Evolutionary conservation across 192 early-diverging fungal genomes (phyloP).

Genomic region (Gryganskiella cystojenkinii): DNA sequence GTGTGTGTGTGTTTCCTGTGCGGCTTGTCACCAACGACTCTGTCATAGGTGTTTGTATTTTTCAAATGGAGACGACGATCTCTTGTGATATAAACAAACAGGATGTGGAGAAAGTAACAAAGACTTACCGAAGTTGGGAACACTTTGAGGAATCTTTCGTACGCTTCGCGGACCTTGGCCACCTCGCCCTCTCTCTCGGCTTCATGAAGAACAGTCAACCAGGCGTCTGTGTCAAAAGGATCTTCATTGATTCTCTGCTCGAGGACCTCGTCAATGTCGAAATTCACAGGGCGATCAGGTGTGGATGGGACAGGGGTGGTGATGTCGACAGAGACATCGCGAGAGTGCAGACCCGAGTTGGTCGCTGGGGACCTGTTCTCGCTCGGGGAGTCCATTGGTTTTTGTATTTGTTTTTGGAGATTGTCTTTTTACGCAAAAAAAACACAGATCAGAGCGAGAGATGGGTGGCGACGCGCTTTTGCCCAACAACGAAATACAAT

Average conservation of each 20-base stretch:
- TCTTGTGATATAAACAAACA: too few species aligned
- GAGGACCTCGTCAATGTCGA: conserved; percentile 8
- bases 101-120: background rate
- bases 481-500: too few species aligned
- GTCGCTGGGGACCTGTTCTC: conserved; percentile 25
- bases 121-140: conserved; percentile 86
- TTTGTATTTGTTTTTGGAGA: too few species aligned
- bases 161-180: conserved; percentile 68
- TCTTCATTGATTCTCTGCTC: conserved; percentile 66
- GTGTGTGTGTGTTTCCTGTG: too few species aligned
- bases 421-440: background rate
- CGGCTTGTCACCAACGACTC: too few species aligned
- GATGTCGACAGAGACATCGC: conserved; percentile 27
- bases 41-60: too few species aligned
- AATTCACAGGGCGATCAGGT: conserved; percentile 12
- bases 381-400: conserved; percentile 43
- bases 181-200: conserved; percentile 67
- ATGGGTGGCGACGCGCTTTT: too few species aligned
- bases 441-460: background rate
- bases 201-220: conserved; percentile 71
- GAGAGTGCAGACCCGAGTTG: conserved; percentile 24
- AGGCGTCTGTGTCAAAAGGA: conserved; percentile 72
- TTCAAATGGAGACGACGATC: too few species aligned
- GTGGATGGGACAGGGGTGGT: conserved; percentile 1
- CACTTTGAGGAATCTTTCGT: conserved; percentile 74